Percentiles rank a stretch among this genome's conserved stretches.
Evolutionary conservation across 2,329 filamentous ascomycete genomes (phyloP).

Genomic region (Tricladium varicosporioides): DNA sequence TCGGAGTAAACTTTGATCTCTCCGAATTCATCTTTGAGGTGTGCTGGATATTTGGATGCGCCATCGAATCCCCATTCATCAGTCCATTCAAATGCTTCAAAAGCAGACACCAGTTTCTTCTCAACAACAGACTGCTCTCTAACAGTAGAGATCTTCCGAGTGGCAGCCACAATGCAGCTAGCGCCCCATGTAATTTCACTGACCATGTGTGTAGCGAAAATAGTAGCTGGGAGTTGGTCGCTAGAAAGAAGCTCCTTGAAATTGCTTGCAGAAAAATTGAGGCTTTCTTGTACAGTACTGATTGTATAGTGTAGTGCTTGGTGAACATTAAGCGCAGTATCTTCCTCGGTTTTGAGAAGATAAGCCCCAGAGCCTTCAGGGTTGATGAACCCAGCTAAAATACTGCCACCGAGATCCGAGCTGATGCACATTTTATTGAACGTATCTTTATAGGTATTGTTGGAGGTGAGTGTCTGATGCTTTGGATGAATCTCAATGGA

Average conservation of each 20-base stretch:
- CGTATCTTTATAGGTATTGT: slow-evolving; percentile 17
- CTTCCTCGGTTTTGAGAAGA: slow-evolving; percentile 9
- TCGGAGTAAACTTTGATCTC: slow-evolving; percentile 23
- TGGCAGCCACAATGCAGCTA: slow-evolving; percentile 12
- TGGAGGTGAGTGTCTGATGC: background rate
- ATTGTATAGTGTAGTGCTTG: slow-evolving; percentile 16
- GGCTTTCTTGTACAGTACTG: slow-evolving; percentile 16
- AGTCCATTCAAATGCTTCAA: slow-evolving; percentile 4
- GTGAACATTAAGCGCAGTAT: slow-evolving; percentile 8
- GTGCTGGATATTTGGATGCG: background rate
- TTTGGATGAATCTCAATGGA: background rate
- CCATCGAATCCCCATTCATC: background rate
- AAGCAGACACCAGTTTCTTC: background rate
- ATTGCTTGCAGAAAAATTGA: slow-evolving; percentile 11
- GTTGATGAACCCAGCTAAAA: slow-evolving; percentile 20
- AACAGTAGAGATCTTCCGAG: background rate
- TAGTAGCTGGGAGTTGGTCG: background rate
- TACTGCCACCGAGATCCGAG: slow-evolving; percentile 20
- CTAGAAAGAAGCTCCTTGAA: slow-evolving; percentile 3
- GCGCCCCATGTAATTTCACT: slow-evolving; percentile 20
- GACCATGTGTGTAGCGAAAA: slow-evolving; percentile 20
- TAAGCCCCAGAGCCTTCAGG: slow-evolving; percentile 15
- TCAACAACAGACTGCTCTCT: background rate
- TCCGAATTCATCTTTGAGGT: background rate
- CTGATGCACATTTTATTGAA: slow-evolving; percentile 18